A percentile compares a stretch with the other conserved stretches of the same genome.
Evolutionary conservation across 1,139 yeast genomes (phyloP).

Genomic region (Candida albicans): DNA sequence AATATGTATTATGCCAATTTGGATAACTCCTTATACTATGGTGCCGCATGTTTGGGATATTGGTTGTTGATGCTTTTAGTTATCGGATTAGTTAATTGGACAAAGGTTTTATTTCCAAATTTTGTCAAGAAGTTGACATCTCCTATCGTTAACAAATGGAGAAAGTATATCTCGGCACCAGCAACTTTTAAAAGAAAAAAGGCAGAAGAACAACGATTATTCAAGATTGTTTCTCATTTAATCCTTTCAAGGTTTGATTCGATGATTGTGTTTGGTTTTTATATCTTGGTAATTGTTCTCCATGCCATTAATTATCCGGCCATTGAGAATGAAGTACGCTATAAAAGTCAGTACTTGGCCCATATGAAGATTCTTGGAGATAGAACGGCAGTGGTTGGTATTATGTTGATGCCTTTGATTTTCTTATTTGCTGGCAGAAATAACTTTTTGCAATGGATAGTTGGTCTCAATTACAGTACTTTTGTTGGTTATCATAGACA

Average conservation of each 20-base stretch:
- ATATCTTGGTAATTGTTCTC: constrained; percentile 42
- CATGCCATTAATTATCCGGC: constrained; percentile 22
- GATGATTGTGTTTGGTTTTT: constrained; percentile 31
- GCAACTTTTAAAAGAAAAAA: constrained; percentile 28
- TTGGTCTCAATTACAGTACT: constrained; percentile 61
- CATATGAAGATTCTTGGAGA: constrained; percentile 30
- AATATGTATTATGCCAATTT: constrained; percentile 33
- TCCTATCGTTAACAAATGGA: constrained; percentile 23
- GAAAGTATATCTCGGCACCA: constrained; percentile 33
- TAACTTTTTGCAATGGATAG: constrained; percentile 53
- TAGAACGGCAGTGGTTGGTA: constrained; percentile 33
- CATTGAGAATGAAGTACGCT: constrained; percentile 26
- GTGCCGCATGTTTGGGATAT: constrained; percentile 47
- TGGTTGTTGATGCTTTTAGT: constrained; percentile 47
- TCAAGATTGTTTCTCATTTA: constrained; percentile 21
- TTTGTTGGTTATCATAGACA: constrained; percentile 61
- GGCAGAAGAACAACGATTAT: constrained; percentile 21
- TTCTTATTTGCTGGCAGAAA: constrained; percentile 63
- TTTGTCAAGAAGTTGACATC: constrained; percentile 22
- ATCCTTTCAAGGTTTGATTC: constrained; percentile 32
- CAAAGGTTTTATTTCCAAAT: constrained; percentile 26
- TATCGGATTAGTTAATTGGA: constrained; percentile 45
- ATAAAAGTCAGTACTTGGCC: constrained; percentile 18
- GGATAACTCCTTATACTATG: constrained; percentile 44
- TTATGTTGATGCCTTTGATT: constrained; percentile 47